Evolutionary conservation across 768 basidiomycete species (phyloP).

Genomic region (Kwoniella pini): DNA sequence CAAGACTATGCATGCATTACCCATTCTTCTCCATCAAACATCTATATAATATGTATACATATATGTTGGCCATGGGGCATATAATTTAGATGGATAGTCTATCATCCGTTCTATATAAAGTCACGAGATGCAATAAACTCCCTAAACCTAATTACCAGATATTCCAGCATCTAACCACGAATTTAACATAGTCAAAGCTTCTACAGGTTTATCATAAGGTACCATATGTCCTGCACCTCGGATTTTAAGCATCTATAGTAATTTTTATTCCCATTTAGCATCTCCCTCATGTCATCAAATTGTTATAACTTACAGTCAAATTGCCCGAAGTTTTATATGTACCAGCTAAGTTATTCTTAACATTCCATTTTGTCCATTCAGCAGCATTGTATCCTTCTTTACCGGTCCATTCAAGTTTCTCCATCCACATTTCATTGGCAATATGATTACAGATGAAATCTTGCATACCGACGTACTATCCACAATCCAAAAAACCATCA

Average conservation of each 20-base stretch:
- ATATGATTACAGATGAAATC: slow-evolving; percentile 67
- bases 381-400: slow-evolving; percentile 59
- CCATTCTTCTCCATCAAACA: too few relatives aligned
- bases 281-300: too few relatives aligned
- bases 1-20: too few relatives aligned
- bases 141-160: background rate
- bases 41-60: too few relatives aligned
- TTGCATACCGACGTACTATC: slow-evolving; percentile 30
- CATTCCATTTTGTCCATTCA: slow-evolving; percentile 61
- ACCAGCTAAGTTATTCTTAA: slow-evolving; percentile 63
- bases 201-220: slow-evolving; percentile 68
- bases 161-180: slow-evolving; percentile 62
- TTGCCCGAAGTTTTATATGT: slow-evolving; percentile 62
- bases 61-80: too few relatives aligned
- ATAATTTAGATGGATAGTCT: too few relatives aligned
- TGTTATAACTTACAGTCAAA: slow-evolving; percentile 59
- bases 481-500: background rate
- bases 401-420: slow-evolving; percentile 72
- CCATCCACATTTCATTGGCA: slow-evolving; percentile 74
- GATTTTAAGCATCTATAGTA: slow-evolving; percentile 41
- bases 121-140: background rate
- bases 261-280: too few relatives aligned
- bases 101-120: too few relatives aligned
- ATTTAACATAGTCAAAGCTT: slow-evolving; percentile 66
- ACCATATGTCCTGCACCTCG: slow-evolving; percentile 77